These are phyloP conservation scores for Magnolia kwangsiensis DNA, from an alignment of 164 flowering plant genomes.

Conservation along the genomic window DNA sequence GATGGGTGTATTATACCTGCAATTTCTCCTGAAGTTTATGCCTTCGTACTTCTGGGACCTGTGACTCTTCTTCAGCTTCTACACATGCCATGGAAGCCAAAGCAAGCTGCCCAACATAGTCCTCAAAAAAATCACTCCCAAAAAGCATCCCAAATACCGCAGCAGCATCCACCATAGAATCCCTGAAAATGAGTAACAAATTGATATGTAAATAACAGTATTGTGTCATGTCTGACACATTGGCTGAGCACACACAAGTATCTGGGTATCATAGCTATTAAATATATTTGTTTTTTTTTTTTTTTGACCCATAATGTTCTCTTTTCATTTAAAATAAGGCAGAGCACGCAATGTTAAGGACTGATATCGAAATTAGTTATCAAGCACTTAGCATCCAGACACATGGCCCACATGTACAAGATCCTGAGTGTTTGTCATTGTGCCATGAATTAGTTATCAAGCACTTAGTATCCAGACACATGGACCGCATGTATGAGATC, in stretches of 20 bases:
- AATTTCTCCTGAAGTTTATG: slow-evolving; percentile 58
- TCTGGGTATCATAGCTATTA: not conserved
- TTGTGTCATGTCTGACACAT: not conserved
- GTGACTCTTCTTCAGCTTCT: slow-evolving; percentile 51
- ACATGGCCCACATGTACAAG: not conserved
- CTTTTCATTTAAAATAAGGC: not conserved
- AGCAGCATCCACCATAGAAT: slow-evolving; percentile 77
- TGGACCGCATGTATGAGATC: not conserved
- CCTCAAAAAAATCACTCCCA: slow-evolving; percentile 90
- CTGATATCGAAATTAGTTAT: not conserved
- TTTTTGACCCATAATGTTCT: not conserved
- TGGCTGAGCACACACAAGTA: not conserved
- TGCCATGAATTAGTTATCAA: not conserved
- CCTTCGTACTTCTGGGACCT: slow-evolving; percentile 35
- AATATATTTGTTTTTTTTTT: no score
- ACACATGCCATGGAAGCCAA: slow-evolving; percentile 63
- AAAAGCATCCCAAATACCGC: slow-evolving; percentile 93
- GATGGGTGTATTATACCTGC: slow-evolving; percentile 35
- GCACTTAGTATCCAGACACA: not conserved
- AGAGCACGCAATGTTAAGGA: not conserved
- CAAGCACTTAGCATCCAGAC: not conserved
- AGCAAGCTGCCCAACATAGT: slow-evolving; percentile 85
- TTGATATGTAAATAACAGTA: not conserved
- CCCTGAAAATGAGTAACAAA: slow-evolving; percentile 36
- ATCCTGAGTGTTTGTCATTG: not conserved